Base-by-base conservation (phyloP, 2,329 filamentous ascomycete species). In the Penicillium sp. region DNA sequence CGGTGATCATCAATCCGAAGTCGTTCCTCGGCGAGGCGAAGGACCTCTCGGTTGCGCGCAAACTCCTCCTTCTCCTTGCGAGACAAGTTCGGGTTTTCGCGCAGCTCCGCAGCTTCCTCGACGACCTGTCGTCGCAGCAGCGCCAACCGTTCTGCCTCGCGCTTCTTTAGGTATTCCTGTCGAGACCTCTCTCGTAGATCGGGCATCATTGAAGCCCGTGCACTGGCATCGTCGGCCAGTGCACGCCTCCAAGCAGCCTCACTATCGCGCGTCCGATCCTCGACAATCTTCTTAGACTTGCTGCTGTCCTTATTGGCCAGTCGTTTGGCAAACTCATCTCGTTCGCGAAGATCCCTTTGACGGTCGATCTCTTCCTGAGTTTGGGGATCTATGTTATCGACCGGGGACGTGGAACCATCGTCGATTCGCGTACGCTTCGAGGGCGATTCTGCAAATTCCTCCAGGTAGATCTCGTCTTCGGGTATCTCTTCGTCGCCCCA, bases 81-180 rank as follows among this genome's bases (percentile, higher is more conserved):
- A 0, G 89, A 90, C 14, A 99, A 73, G 42, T 82, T 81, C 1
- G 86, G 86, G 42, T 92, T 91, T 39, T 88, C 89, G 43, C 85
- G 82, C 49, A 95, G 73, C 70, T 97, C 92, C 19, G 87, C 85
- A 1, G 86, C 86, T 71, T 99, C 94, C 63, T 97, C 93, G 0
- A 85, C 85, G 2, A 99, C 94, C 68, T 97, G 93, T 66, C 89
- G 90, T 30, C 92, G 84, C 46, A 99, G 76, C n/a, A 99, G 76
- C 0, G 90, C 90, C 14, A 99, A 76, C 56, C 90, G 85, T 72
- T 97, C 91, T 0, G 88, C 80, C 70, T 97, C 92, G 59, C 94
- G 84, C 78, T 99, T 97, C 73, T 91, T 91, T 29, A 99, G 80
- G 68, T 99, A 99, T 61, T 94, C 88, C 68, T 97, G 92, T 57